A percentile compares a stretch with the other conserved stretches of the same genome.
These are phyloP conservation scores for Neurospora tetraspora DNA, from an alignment of 495 filamentous ascomycete genomes.

Conservation along the genomic window DNA sequence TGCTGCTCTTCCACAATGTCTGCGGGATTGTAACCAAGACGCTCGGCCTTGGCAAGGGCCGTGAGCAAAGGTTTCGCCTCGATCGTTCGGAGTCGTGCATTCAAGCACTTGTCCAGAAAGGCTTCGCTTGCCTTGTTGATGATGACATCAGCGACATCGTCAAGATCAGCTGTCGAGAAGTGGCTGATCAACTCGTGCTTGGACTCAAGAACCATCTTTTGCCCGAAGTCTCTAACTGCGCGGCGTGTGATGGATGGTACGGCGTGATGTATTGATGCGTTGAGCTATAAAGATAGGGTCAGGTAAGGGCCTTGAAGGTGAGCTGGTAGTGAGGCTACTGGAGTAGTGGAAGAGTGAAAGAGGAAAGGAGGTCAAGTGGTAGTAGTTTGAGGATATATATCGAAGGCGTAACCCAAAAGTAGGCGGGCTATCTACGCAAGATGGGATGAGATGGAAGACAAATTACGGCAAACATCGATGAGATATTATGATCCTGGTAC, in stretches of 20 bases:
- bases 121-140: constrained; percentile 31
- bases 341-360: neutral
- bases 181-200: constrained; percentile 31
- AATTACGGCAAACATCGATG: neutral
- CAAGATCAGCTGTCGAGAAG: constrained; percentile 24
- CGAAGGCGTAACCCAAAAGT: neutral
- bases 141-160: constrained; percentile 30
- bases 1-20: constrained; percentile 30
- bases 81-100: constrained; percentile 35
- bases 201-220: constrained; percentile 32
- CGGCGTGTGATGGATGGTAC: constrained; percentile 26
- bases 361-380: neutral
- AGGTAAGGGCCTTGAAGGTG: neutral
- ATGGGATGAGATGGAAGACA: neutral
- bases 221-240: constrained; percentile 34
- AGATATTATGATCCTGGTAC: neutral
- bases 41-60: constrained; percentile 38
- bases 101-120: constrained; percentile 38
- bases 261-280: constrained; percentile 36
- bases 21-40: constrained; percentile 35
- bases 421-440: neutral
- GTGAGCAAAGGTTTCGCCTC: constrained; percentile 38
- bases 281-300: constrained; percentile 22
- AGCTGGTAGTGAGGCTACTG: neutral
- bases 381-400: neutral